Percentiles rank a stretch among this genome's conserved stretches.
These are phyloP conservation scores for Phlebiopsis gigantea DNA, from an alignment of 768 basidiomycete genomes.

Conservation along the genomic window DNA sequence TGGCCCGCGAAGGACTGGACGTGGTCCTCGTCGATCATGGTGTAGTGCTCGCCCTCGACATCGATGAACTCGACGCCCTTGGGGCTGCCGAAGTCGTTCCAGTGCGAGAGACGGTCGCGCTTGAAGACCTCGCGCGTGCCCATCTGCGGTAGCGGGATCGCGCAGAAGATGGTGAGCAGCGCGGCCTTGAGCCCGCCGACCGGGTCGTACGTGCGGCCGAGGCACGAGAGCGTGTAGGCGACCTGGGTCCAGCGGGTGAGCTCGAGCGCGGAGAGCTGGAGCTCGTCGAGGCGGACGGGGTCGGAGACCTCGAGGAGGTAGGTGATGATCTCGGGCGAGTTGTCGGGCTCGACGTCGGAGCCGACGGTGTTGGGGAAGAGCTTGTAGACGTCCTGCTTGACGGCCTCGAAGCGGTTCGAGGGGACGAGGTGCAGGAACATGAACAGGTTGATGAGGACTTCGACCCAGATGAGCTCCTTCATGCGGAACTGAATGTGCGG, in stretches of 20 bases:
- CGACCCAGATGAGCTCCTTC: constrained; percentile 37
- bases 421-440: constrained; percentile 35
- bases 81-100: constrained; percentile 24
- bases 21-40: constrained; percentile 22
- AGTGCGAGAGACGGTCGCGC: constrained; percentile 24
- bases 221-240: constrained; percentile 25
- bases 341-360: constrained; percentile 19
- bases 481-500: constrained; percentile 38
- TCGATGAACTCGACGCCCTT: constrained; percentile 28
- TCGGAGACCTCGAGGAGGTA: constrained; percentile 24
- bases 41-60: constrained; percentile 30
- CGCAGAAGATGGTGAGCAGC: constrained; percentile 28
- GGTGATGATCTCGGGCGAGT: constrained; percentile 16
- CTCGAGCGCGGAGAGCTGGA: constrained; percentile 23
- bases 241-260: constrained; percentile 28
- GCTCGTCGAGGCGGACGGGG: constrained; percentile 22
- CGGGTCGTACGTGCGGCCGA: constrained; percentile 26
- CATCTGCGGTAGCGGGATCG: constrained; percentile 27
- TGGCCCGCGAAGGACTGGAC: constrained; percentile 2
- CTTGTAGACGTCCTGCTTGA: constrained; percentile 16
- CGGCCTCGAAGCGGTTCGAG: constrained; percentile 11
- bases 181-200: constrained; percentile 21
- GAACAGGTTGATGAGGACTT: constrained; percentile 36
- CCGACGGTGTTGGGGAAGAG: constrained; percentile 19
- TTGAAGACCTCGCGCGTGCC: constrained; percentile 29